Evolutionary conservation across 2,329 filamentous ascomycete genomes (phyloP).

Genomic region (Penicillium sp.): DNA sequence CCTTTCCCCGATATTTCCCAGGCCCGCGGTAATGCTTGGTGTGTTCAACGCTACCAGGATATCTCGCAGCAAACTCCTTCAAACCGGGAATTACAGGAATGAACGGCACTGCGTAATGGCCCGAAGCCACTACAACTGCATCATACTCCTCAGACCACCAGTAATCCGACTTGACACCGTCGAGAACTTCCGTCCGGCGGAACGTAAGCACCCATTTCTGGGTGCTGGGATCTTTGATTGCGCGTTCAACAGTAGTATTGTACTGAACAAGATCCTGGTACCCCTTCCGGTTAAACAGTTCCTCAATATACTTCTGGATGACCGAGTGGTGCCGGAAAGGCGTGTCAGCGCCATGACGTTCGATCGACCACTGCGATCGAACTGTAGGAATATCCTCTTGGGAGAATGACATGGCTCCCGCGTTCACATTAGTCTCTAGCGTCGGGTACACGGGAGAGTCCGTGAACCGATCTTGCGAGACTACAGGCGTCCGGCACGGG

Average conservation of each 20-base stretch:
- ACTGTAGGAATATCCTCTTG: slow-evolving; percentile 55
- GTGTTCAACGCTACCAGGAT: slow-evolving; percentile 44
- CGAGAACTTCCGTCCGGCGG: slow-evolving; percentile 36
- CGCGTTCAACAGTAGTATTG: slow-evolving; percentile 62
- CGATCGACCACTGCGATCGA: slow-evolving; percentile 44
- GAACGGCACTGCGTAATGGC: slow-evolving; percentile 61
- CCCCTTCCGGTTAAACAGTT: slow-evolving; percentile 55
- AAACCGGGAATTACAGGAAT: slow-evolving; percentile 46
- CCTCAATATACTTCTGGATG: slow-evolving; percentile 56
- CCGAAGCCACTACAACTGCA: slow-evolving; percentile 60
- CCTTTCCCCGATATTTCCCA: slow-evolving; percentile 43
- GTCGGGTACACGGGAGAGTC: slow-evolving; percentile 63
- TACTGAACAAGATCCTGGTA: slow-evolving; percentile 51
- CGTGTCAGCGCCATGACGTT: slow-evolving; percentile 56
- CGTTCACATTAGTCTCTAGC: slow-evolving; percentile 65
- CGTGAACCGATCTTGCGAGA: slow-evolving; percentile 50
- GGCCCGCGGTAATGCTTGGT: slow-evolving; percentile 43
- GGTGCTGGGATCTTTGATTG: slow-evolving; percentile 49
- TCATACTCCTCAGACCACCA: slow-evolving; percentile 67
- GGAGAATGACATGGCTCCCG: slow-evolving; percentile 60
- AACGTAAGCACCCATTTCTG: slow-evolving; percentile 57
- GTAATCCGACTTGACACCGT: slow-evolving; percentile 46
- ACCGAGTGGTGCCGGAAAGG: slow-evolving; percentile 64
- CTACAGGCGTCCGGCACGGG: slow-evolving; percentile 49
- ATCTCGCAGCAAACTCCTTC: slow-evolving; percentile 39